Base-by-base conservation (phyloP, 176 grass and related monocot genomes). In the Aegilops speltoides region DNA sequence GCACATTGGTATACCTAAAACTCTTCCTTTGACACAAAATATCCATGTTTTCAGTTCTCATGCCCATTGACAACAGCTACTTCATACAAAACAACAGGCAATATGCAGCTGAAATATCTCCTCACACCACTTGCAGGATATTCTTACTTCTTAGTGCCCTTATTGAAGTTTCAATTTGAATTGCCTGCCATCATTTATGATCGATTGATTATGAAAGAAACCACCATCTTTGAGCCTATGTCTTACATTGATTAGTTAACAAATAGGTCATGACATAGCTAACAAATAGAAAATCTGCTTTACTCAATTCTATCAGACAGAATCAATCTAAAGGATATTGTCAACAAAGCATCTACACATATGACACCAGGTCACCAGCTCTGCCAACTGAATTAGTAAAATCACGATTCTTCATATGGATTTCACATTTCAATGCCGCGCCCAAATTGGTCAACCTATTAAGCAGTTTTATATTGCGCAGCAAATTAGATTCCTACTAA, bases 1-100 rank as follows among this genome's bases (percentile, higher is more conserved):
- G 41, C 79, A 79, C 25, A 76, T 25, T 52, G 23, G 41, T 43
- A 73, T 60, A 83, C 13, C 82, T 78, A 19, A 77, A 46, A 41
- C 22, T 78, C 3, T 78, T 75, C 23, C 62, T 41, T 72, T 60
- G 4, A 22, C n/a, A 33, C 12, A 26, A 62, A 43, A 29, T 62
- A 32, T 17, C 11, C 38, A 14, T 76, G 25, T 33, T 84, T 17
- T 31, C 11, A 84, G 19, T 48, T 84, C 16, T 43, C 11, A 84
- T 19, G 46, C 73, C 4, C 14, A 23, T 75, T 33, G 70, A 10
- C 23, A 76, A 24, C n/a, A 83, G 43, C 16, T 43, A 43, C 22
- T 54, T 52, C 5, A 20, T 40, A 81, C 17, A 56, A 43, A 22
- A 20, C 46, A 25, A 14, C 59, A 38, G 52, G 61, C 25, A 29